Evolutionary conservation across 2,329 filamentous ascomycete species (phyloP).

Genomic region (Pseudocercospora eumusae): DNA sequence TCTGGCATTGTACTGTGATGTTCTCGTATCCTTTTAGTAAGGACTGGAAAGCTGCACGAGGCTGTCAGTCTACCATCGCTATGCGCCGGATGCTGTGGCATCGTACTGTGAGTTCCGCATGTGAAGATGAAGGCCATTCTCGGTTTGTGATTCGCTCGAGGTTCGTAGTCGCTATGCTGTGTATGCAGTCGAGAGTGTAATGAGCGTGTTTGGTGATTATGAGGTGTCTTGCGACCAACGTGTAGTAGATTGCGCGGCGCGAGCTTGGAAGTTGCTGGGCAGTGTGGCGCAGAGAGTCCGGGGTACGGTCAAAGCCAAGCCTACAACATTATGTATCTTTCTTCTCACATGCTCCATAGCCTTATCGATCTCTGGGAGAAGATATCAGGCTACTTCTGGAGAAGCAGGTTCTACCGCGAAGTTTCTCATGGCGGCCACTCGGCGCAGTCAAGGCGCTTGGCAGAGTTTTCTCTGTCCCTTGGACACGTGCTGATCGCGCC

Average conservation of each 20-base stretch:
- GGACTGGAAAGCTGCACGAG: slow-evolving; percentile 48
- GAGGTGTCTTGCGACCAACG: slow-evolving; percentile 8
- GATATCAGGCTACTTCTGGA: not conserved
- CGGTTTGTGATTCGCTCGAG: not conserved
- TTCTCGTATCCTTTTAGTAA: slow-evolving; percentile 51
- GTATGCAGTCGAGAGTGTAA: not conserved
- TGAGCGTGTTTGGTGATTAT: not conserved
- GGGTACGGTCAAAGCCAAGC: not conserved
- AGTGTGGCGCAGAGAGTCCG: not conserved
- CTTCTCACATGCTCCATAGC: not conserved
- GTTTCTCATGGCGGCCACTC: too few relatives aligned
- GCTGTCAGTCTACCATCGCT: slow-evolving; percentile 11
- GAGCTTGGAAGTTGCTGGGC: slow-evolving; percentile 12
- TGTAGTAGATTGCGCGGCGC: slow-evolving; percentile 19
- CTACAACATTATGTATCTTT: not conserved
- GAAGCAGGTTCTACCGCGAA: not conserved
- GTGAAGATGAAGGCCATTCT: slow-evolving; percentile 50
- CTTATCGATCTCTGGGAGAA: not conserved
- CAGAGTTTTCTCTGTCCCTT: too few relatives aligned
- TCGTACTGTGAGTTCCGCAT: slow-evolving; percentile 52
- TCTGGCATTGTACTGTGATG: slow-evolving; percentile 54
- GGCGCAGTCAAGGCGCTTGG: too few relatives aligned
- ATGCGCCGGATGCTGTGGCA: slow-evolving; percentile 6
- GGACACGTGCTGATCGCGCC: too few relatives aligned
- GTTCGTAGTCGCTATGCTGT: not conserved